Evolutionary conservation across 257 asterid species (phyloP), one percentile per base, ranked within the genome.

Genomic region (Solanum pinnatisectum): DNA sequence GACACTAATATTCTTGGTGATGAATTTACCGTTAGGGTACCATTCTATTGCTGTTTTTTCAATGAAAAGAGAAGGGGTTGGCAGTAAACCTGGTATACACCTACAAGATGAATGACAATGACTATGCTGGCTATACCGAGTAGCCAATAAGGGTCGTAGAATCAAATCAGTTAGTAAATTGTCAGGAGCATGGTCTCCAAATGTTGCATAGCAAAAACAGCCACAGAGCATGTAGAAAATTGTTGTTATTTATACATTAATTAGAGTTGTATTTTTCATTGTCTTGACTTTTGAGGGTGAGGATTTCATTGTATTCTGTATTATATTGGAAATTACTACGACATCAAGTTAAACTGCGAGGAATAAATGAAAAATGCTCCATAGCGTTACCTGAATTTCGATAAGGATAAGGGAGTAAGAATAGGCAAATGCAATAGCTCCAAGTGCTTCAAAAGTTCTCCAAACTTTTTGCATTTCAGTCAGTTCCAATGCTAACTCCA

Each of bases 151-250:
- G 99, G 98, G 88, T 96, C 93, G 91, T 91, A 96, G 90, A 95
- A 96, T 8, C 98, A 96, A 96, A 1, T 98, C 99, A 5, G 99
- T 96, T 8, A 96, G 89, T 16, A 96, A 95, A 79, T 95, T 96
- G 60, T 98, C 98, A 0, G 98, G 99, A 60, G 99, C 88, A 39
- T 87, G 88, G 89, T 96, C 98, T 7, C 99, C 99, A 33, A 95
- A 96, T 25, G 99, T 98, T 3, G 99, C 99, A 70, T 95, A 96
- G 65, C 99, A 98, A 73, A 94, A 93, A 83, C 98, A 94, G 16
- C 99, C 99, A 40, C 99, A 96, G 0, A 92, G 89, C 98, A 96
- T 94, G 95, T 96, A 96, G 95, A 96, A 96, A n/a, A 94, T 36
- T 0, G 99, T 96, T 63, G 98, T 94, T 3, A 95, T 95, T 2